Evolutionary conservation across 352 stramenopile genomes (phyloP).

Genomic region (Pythium volutum): DNA sequence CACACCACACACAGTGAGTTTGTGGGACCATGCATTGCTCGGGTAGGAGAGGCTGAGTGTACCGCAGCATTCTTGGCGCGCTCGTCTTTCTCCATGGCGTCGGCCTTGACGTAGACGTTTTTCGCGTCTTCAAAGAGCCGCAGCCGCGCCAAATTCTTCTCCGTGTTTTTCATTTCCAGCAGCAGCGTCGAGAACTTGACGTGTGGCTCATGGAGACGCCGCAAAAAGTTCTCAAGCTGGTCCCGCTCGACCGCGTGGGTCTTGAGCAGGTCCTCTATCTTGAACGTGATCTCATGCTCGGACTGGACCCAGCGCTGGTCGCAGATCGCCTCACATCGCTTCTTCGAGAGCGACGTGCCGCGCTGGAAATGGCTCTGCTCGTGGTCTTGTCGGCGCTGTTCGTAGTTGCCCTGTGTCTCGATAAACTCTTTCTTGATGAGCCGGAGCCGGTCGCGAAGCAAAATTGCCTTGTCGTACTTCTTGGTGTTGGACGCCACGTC

Average conservation of each 20-base stretch:
- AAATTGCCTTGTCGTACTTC: conserved; percentile 68
- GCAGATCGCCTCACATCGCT: conserved; percentile 36
- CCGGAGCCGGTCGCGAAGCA: conserved; percentile 58
- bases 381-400: conserved; percentile 42
- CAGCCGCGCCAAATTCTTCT: conserved; percentile 57
- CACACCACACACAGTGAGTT: no score
- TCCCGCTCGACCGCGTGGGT: conserved; percentile 55
- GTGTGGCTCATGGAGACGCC: conserved; percentile 49
- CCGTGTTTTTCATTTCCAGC: conserved; percentile 69
- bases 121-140: conserved; percentile 74
- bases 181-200: conserved; percentile 72
- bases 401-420: conserved; percentile 60
- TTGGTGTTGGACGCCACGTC: conserved; percentile 53
- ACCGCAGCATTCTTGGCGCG: conserved; percentile 37
- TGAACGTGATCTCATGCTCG: conserved; percentile 45
- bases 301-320: conserved; percentile 24
- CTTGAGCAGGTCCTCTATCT: conserved; percentile 48
- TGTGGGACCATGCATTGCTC: no score
- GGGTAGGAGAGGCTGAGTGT: not conserved
- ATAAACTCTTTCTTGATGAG: conserved; percentile 70
- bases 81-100: conserved; percentile 65
- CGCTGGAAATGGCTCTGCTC: conserved; percentile 50
- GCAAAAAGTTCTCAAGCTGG: conserved; percentile 63
- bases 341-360: conserved; percentile 38
- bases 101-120: conserved; percentile 54